Conservation (phyloP, 2,329 filamentous ascomycete species). For the Aspergillus versicolor region DNA sequence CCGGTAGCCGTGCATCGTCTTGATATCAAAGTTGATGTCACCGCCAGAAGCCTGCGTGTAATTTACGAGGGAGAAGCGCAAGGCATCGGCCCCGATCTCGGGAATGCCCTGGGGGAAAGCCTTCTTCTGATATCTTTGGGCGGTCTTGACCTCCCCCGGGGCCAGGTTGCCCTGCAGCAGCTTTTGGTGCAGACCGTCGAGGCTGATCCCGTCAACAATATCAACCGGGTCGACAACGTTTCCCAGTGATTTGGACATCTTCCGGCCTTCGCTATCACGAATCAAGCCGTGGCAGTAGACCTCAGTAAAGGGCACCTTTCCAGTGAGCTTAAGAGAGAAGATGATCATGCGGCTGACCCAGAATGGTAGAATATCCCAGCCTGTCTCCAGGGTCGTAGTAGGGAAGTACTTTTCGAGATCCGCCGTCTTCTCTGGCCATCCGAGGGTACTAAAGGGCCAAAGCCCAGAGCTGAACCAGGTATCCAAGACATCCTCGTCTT, state of each 20-base stretch:
- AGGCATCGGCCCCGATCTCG: constrained; percentile 87
- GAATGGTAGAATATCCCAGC: constrained; percentile 92
- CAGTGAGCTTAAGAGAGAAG: constrained; percentile 86
- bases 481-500: constrained; percentile 90
- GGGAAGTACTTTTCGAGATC: constrained; percentile 84
- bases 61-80: constrained; percentile 83
- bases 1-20: constrained; percentile 88
- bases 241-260: constrained; percentile 95
- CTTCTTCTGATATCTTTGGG: constrained; percentile 91
- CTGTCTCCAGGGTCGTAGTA: constrained; percentile 84
- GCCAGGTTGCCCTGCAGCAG: constrained; percentile 78
- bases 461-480: constrained; percentile 95
- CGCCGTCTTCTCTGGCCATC: constrained; percentile 82
- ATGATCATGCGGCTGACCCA: constrained; percentile 91
- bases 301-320: constrained; percentile 86
- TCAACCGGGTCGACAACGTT: constrained; percentile 95
- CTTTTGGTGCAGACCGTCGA: constrained; percentile 78
- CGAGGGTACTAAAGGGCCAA: constrained; percentile 91
- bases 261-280: constrained; percentile 87
- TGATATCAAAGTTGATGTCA: constrained; percentile 63
- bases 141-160: constrained; percentile 76
- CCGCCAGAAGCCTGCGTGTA: constrained; percentile 71
- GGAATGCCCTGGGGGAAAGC: constrained; percentile 93
- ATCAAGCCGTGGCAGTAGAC: constrained; percentile 97
- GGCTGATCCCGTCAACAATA: constrained; percentile 80